Base-by-base conservation (phyloP, 306 rosid genomes). In the Echinosophora koreensis region DNA sequence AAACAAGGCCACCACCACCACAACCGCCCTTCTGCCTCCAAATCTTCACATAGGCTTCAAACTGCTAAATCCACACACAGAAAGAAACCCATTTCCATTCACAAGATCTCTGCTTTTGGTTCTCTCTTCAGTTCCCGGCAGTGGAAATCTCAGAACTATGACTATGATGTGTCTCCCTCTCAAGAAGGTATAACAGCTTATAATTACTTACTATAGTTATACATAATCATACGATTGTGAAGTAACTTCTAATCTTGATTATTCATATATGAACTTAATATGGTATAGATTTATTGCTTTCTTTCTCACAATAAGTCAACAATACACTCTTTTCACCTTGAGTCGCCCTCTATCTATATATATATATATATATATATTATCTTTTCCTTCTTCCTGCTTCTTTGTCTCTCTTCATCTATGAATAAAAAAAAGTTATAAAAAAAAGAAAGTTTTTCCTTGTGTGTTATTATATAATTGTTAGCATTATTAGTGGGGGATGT, bases 61-160 rank as follows among this genome's bases (percentile, higher is more conserved):
- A 78, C 12, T 66, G 32, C 32, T 30, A 30, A 30, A 30, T 70
- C 73, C 58, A 9, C 8, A 8, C 69, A 77, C 72, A 82, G 62
- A 77, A 88, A 86, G 71, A 37, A 87, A 28, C 71, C 81, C 61
- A 66, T 84, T 66, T 78, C 84, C 18, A 87, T 96, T 70, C 92
- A 91, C 63, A 96, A 89, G 97, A 89, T 96, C 94, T 93, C 93
- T 61, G 89, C 93, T 87, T 91, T 92, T 75, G 85, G 88, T 50
- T 91, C 91, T 49, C 88, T 96, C 66, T 89, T 96, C 86, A 86
- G 66, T 74, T 87, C 89, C 69, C 85, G 83, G 17, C 96, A 82
- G 5, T 82, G 87, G 78, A 91, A 91, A 76, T 83, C 97, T 58
- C 80, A 81, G 50, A 78, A 72, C 68, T 73, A 57, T 73, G 80